Conservation (phyloP, 1,139 yeast genomes). For the Pichia sp. region DNA sequence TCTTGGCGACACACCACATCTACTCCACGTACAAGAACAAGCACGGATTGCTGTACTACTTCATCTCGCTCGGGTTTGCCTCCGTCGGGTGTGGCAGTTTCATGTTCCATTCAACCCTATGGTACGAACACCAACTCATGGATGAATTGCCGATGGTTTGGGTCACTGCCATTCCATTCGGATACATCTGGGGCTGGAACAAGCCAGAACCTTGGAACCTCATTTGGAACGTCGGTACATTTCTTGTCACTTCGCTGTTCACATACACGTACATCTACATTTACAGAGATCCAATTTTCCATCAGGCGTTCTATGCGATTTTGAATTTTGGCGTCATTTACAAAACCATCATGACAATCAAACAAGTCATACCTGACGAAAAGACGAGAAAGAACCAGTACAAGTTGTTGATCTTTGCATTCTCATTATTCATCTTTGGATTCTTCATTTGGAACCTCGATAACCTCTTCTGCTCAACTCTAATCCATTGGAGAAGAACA, state of each 20-base stretch:
- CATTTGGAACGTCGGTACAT: constrained; percentile 41
- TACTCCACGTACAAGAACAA: constrained; percentile 56
- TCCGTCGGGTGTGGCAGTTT: constrained; percentile 92
- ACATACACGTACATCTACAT: constrained; percentile 63
- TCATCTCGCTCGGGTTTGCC: constrained; percentile 76
- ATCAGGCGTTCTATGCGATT: constrained; percentile 73
- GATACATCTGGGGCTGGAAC: constrained; percentile 79
- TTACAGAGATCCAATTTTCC: constrained; percentile 80
- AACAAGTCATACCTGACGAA: constrained; percentile 22
- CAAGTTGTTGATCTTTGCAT: constrained; percentile 29
- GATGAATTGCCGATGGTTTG: constrained; percentile 98
- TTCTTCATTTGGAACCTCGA: constrained; percentile 86
- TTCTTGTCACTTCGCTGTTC: constrained; percentile 51
- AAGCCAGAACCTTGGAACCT: constrained; percentile 36
- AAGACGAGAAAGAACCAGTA: constrained; percentile 23
- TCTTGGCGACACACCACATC: constrained; percentile 67
- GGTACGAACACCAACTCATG: constrained; percentile 82
- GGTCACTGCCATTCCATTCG: constrained; percentile 93
- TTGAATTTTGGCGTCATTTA: constrained; percentile 45
- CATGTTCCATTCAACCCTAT: constrained; percentile 94
- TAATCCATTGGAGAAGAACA: constrained; percentile 60
- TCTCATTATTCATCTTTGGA: constrained; percentile 57
- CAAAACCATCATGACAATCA: constrained; percentile 28
- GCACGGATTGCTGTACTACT: constrained; percentile 67
- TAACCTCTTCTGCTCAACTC: constrained; percentile 70